Evolutionary conservation across 495 filamentous ascomycete species (phyloP).

Genomic region (Aspergillus mulundensis): DNA sequence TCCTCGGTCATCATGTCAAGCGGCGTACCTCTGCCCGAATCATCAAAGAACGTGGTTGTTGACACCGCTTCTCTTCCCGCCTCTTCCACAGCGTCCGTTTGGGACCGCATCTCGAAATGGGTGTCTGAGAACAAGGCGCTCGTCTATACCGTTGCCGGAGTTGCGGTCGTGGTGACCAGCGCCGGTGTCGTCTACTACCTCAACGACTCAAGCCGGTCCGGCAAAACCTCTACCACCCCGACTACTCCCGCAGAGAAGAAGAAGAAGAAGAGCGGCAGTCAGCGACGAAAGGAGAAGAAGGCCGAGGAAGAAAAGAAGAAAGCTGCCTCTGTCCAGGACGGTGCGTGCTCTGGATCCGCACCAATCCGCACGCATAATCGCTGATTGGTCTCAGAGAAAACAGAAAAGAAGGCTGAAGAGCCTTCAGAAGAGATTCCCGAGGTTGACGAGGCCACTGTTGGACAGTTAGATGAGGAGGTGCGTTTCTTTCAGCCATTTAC

Average conservation of each 20-base stretch:
- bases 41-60: conserved; percentile 43
- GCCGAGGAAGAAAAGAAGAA: conserved; percentile 67
- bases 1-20: conserved; percentile 38
- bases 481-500: conserved; percentile 9
- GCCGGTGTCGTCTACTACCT: conserved; percentile 93
- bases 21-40: conserved; percentile 36
- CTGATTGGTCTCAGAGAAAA: conserved; percentile 36
- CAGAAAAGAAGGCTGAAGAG: conserved; percentile 55
- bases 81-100: conserved; percentile 62
- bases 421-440: conserved; percentile 76
- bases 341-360: conserved; percentile 22
- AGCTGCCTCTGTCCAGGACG: conserved; percentile 39
- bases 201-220: conserved; percentile 39
- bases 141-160: conserved; percentile 93
- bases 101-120: conserved; percentile 88
- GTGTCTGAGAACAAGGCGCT: conserved; percentile 90
- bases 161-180: conserved; percentile 83
- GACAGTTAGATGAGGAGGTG: conserved; percentile 63
- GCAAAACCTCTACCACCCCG: conserved; percentile 17
- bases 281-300: conserved; percentile 59
- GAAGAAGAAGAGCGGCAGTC: conserved; percentile 64
- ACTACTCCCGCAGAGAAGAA: conserved; percentile 34
- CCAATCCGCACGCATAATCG: background rate
- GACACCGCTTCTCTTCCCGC: conserved; percentile 48
- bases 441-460: conserved; percentile 75